Percentiles rank a stretch among this genome's conserved stretches.
phyloP scores from a whole-genome alignment of 2,329 filamentous ascomycete genomes.

The Xylaria sp. region DNA sequence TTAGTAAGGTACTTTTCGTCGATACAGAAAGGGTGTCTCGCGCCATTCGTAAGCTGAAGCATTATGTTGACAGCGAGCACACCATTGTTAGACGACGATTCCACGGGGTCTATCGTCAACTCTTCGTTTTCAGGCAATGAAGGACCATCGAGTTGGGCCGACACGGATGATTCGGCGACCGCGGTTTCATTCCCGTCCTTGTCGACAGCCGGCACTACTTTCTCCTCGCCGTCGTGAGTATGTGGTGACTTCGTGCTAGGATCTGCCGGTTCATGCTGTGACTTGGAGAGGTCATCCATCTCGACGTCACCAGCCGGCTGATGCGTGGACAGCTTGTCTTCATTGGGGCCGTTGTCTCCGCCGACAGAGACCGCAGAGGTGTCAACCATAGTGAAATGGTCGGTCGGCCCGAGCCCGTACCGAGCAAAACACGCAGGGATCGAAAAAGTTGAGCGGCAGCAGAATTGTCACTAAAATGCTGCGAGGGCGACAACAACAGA shows the following conservation, averaged over 20 bases:
- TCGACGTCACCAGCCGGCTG: slow-evolving; percentile 29
- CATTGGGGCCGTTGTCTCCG: slow-evolving; percentile 25
- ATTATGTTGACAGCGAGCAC: slow-evolving; percentile 64
- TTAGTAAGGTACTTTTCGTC: slow-evolving; percentile 80
- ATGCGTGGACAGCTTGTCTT: slow-evolving; percentile 23
- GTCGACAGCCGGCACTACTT: slow-evolving; percentile 22
- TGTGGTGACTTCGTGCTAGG: slow-evolving; percentile 16
- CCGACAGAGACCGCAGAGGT: slow-evolving; percentile 20
- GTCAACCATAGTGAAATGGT: slow-evolving; percentile 26
- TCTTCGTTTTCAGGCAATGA: slow-evolving; percentile 28
- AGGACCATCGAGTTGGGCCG: slow-evolving; percentile 31
- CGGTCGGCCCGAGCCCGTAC: slow-evolving; percentile 12
- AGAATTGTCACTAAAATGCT: not conserved
- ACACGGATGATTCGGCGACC: slow-evolving; percentile 23
- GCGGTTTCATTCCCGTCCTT: slow-evolving; percentile 24
- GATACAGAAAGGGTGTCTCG: slow-evolving; percentile 83
- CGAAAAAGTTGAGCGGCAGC: slow-evolving; percentile 6
- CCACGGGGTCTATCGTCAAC: slow-evolving; percentile 33
- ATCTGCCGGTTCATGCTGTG: slow-evolving; percentile 24
- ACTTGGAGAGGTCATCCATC: slow-evolving; percentile 29
- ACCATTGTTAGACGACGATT: slow-evolving; percentile 23
- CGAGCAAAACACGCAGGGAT: slow-evolving; percentile 15
- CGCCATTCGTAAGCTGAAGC: slow-evolving; percentile 70
- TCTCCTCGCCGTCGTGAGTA: slow-evolving; percentile 21
- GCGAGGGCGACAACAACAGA: slow-evolving; percentile 2